Evolutionary conservation across 1,284 basidiomycete species (phyloP).

Genomic region (Sporisorium reilianum): DNA sequence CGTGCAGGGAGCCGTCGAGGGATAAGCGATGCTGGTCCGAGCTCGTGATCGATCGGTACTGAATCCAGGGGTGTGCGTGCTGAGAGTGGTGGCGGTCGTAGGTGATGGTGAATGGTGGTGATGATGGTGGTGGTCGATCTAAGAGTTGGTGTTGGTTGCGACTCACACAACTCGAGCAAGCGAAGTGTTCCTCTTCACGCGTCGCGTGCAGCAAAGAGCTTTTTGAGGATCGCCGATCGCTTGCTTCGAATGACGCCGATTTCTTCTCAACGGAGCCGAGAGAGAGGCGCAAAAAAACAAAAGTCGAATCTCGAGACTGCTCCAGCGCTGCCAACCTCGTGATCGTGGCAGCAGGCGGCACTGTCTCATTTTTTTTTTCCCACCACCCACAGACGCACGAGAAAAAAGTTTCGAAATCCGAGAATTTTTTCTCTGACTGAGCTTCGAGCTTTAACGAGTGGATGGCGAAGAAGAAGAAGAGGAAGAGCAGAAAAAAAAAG

Average conservation of each 20-base stretch:
- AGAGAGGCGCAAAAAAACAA: conserved; percentile 4
- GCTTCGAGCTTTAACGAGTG: conserved; percentile 12
- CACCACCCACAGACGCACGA: conserved; percentile 31
- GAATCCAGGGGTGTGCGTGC: neutral
- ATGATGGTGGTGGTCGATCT: neutral
- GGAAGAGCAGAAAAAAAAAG: conserved; percentile 18
- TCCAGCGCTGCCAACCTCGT: neutral
- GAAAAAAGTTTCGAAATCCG: conserved; percentile 46
- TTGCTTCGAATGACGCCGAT: neutral
- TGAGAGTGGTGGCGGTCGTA: neutral
- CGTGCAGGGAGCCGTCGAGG: neutral
- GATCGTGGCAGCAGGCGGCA: conserved; percentile 38
- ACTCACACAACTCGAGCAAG: conserved; percentile 3
- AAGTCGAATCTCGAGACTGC: conserved; percentile 19
- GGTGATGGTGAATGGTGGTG: conserved; percentile 6
- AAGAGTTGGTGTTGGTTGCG: conserved; percentile 28
- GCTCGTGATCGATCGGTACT: no score
- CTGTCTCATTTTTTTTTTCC: neutral
- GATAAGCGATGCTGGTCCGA: neutral
- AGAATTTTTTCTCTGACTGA: conserved; percentile 36
- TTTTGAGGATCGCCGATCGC: conserved; percentile 21
- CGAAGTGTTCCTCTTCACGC: conserved; percentile 30
- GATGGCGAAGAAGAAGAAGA: conserved; percentile 7
- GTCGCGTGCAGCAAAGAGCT: conserved; percentile 31
- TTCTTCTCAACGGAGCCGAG: conserved; percentile 9